Conservation (phyloP, 2,329 filamentous ascomycete genomes). For the Ceratocystis huliohia region DNA sequence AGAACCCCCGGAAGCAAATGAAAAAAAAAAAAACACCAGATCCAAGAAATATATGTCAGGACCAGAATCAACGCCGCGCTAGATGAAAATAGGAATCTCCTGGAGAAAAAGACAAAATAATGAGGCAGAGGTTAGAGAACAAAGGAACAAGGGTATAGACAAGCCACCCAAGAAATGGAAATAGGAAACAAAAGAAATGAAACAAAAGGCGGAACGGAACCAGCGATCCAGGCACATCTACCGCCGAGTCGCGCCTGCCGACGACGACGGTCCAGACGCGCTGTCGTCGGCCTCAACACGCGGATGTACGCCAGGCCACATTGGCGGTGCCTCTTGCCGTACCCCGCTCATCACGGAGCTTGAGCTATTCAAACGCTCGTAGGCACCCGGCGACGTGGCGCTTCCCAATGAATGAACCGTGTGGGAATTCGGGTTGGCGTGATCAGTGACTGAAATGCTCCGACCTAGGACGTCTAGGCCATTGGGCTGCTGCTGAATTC, state of each 20-base stretch:
- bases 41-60: background rate
- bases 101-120: background rate
- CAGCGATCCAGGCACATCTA: background rate
- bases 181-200: background rate
- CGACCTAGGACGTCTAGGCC: background rate
- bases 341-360: background rate
- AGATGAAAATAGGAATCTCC: no score
- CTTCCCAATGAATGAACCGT: background rate
- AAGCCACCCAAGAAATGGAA: background rate
- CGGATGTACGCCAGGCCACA: slow-evolving; percentile 17
- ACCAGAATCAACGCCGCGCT: no score
- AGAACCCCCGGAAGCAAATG: background rate
- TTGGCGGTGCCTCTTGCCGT: slow-evolving; percentile 7
- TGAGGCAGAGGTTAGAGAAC: no score
- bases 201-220: background rate
- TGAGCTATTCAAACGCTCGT: background rate
- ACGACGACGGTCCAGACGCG: background rate
- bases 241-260: background rate
- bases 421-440: background rate
- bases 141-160: no score
- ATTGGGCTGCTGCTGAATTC: background rate
- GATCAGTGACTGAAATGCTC: background rate
- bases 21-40: background rate
- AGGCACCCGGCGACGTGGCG: background rate
- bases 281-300: slow-evolving; percentile 5